A percentile compares a stretch with the other conserved stretches of the same genome.
phyloP scores from a whole-genome alignment of 768 basidiomycete genomes.

The Collybiopsis luxurians region DNA sequence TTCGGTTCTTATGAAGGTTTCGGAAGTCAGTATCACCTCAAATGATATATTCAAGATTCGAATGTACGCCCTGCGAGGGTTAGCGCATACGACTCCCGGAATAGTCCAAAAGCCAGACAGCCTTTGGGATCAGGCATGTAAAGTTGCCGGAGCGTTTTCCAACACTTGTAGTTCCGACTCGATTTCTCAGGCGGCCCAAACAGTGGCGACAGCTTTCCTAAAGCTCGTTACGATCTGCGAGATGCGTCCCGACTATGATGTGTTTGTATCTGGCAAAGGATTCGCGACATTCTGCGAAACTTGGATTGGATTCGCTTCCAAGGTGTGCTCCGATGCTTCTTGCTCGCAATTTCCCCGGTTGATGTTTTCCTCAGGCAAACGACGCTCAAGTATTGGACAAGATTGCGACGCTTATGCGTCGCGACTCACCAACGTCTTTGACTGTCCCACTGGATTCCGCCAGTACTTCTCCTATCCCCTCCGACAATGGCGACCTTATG shows the following conservation, averaged over 20 bases:
- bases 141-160: conserved; percentile 44
- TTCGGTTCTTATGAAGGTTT: conserved; percentile 43
- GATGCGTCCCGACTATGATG: conserved; percentile 26
- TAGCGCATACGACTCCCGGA: conserved; percentile 43
- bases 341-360: not conserved
- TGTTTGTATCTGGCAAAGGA: conserved; percentile 46
- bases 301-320: conserved; percentile 66
- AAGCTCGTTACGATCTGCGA: conserved; percentile 41
- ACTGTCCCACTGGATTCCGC: conserved; percentile 12
- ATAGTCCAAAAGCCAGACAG: conserved; percentile 45
- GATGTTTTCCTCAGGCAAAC: conserved; percentile 33
- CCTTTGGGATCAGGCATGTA: conserved; percentile 71
- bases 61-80: conserved; percentile 47
- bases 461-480: conserved; percentile 8
- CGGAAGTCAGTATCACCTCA: conserved; percentile 14
- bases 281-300: conserved; percentile 70
- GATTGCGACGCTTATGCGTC: conserved; percentile 40
- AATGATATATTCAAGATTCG: conserved; percentile 35
- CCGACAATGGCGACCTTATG: conserved; percentile 14
- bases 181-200: conserved; percentile 26
- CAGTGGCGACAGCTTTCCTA: conserved; percentile 42
- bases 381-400: conserved; percentile 46
- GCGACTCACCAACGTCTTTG: not conserved
- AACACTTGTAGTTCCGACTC: conserved; percentile 23
- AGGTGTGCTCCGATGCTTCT: conserved; percentile 35